These are phyloP conservation scores for Sphaceloma murrayae DNA, from an alignment of 2,329 filamentous ascomycete species.

Conservation along the genomic window DNA sequence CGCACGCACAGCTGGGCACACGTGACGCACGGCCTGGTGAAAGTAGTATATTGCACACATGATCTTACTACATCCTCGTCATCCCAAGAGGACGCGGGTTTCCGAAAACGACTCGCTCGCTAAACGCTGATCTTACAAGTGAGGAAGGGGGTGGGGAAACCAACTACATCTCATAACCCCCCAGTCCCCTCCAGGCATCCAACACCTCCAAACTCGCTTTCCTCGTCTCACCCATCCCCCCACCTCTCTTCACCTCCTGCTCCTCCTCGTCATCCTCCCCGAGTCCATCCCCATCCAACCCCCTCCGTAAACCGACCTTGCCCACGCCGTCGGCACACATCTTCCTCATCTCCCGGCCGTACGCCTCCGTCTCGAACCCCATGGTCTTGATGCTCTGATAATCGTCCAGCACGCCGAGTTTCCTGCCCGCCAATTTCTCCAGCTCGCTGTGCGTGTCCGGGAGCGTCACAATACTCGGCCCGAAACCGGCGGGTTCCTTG, in stretches of 20 bases:
- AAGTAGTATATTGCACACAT: no score
- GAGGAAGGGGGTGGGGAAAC: no score
- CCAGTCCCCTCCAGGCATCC: conserved; percentile 18
- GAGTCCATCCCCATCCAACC: conserved; percentile 7
- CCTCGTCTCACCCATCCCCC: conserved; percentile 13
- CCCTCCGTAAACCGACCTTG: conserved; percentile 6
- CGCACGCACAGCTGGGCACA: no score
- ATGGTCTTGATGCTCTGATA: conserved; percentile 4
- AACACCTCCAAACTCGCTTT: conserved; percentile 17
- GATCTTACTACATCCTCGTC: no score
- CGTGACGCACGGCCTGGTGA: no score
- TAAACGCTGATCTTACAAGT: conserved; percentile 7
- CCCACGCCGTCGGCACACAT: conserved; percentile 6
- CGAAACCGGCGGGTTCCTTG: conserved; percentile 1
- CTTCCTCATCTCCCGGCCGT: background rate
- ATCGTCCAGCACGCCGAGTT: conserved; percentile 12
- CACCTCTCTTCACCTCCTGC: conserved; percentile 4
- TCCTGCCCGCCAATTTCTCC: conserved; percentile 9
- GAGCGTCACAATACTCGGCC: background rate
- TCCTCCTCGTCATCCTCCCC: conserved; percentile 7
- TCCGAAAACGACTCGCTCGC: conserved; percentile 4
- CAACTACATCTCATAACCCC: conserved; percentile 13
- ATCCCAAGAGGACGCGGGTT: no score
- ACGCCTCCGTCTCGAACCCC: background rate
- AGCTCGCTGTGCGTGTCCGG: conserved; percentile 2